Evolutionary conservation across 192 early-diverging fungal genomes (phyloP).

Genomic region (Coemansia sp.): DNA sequence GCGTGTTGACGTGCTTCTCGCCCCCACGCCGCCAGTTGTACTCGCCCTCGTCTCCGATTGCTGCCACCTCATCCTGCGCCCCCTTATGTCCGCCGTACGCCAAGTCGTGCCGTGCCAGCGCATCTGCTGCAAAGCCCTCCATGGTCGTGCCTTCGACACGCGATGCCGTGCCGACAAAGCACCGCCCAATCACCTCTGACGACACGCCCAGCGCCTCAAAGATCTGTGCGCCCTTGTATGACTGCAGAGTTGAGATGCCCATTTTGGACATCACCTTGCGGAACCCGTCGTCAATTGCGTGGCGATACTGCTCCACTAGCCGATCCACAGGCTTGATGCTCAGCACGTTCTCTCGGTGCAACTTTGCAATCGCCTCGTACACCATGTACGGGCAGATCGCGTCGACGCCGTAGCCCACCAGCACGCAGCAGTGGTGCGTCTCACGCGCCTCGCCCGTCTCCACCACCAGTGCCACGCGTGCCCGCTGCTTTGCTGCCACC

Average conservation of each 20-base stretch:
- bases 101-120: slow-evolving; percentile 79
- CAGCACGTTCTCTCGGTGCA: slow-evolving; percentile 81
- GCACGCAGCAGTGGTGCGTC: slow-evolving; percentile 93
- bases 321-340: slow-evolving; percentile 57
- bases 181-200: slow-evolving; percentile 80
- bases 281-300: slow-evolving; percentile 91
- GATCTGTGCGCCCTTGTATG: slow-evolving; percentile 98
- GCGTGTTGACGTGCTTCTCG: slow-evolving; percentile 90
- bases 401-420: slow-evolving; percentile 95
- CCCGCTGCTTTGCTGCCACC: slow-evolving; percentile 84
- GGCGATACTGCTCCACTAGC: slow-evolving; percentile 81
- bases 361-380: slow-evolving; percentile 85
- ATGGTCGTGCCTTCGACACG: slow-evolving; percentile 90
- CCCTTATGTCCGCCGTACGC: slow-evolving; percentile 73
- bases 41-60: slow-evolving; percentile 92
- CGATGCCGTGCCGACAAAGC: slow-evolving; percentile 95
- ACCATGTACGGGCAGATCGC: slow-evolving; percentile 93
- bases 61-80: slow-evolving; percentile 64
- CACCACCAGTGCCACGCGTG: slow-evolving; percentile 82
- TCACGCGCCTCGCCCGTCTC: slow-evolving; percentile 95
- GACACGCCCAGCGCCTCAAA: slow-evolving; percentile 96
- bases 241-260: slow-evolving; percentile 97
- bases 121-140: slow-evolving; percentile 81
- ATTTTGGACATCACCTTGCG: slow-evolving; percentile 99
- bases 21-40: slow-evolving; percentile 97